Conservation (phyloP, 345 rosid genomes). For the Hirschfeldia incana region DNA sequence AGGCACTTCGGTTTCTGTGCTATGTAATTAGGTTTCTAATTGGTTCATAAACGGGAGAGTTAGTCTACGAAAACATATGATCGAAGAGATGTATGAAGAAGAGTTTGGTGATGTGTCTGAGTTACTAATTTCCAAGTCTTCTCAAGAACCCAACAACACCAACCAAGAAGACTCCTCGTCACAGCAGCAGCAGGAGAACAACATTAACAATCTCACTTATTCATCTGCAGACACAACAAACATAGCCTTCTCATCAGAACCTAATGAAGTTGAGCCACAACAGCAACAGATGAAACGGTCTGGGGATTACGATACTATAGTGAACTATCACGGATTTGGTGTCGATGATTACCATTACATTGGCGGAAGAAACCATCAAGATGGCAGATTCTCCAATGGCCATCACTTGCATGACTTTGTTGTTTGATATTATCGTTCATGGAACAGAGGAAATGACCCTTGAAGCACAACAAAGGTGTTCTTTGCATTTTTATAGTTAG, state of each 20-base stretch:
- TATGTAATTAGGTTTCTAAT: constrained; percentile 69
- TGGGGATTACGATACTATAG: constrained; percentile 51
- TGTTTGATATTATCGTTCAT: constrained; percentile 40
- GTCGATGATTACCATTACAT: constrained; percentile 54
- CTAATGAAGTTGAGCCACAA: constrained; percentile 14
- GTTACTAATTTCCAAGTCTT: constrained; percentile 64
- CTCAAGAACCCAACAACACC: constrained; percentile 48
- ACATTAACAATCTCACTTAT: constrained; percentile 15
- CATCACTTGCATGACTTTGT: constrained; percentile 89
- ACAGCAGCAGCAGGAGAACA: constrained; percentile 40
- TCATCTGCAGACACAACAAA: constrained; percentile 26
- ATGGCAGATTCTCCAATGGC: constrained; percentile 56
- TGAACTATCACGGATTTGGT: constrained; percentile 61
- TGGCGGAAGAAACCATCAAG: constrained; percentile 37
- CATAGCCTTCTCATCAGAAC: constrained; percentile 29
- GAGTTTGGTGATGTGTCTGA: constrained; percentile 72
- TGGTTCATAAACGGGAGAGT: constrained; percentile 98
- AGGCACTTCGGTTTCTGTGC: neutral
- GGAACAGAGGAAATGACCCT: constrained; percentile 22
- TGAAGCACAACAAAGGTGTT: constrained; percentile 32
- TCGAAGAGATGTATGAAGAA: constrained; percentile 94
- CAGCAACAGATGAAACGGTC: constrained; percentile 41
- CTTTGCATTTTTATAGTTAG: constrained; percentile 32
- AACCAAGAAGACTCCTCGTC: constrained; percentile 34
- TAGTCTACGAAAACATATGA: constrained; percentile 99